Evolutionary conservation across 768 basidiomycete species (phyloP), one percentile per base, ranked within the genome.

Genomic region (Sporobolomyces pararoseus): DNA sequence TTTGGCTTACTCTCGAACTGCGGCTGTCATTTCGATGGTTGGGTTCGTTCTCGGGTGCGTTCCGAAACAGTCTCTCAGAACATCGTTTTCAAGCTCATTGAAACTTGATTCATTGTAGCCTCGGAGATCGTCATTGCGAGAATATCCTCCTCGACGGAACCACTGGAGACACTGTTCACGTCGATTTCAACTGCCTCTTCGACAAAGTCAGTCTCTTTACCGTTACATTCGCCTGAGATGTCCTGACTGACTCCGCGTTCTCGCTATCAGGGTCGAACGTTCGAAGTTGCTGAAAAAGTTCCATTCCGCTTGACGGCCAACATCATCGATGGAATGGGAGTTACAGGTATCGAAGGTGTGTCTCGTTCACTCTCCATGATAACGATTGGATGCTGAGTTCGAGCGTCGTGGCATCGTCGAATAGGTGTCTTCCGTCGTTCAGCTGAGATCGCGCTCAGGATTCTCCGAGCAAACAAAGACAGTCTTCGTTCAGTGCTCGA

Each of bases 11-110:
- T 87, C 85, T 6, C 84, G 95, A 50, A 96, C 95, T 0, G 85
- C 89, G 0, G 96, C 95, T 0, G 96, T 98, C 63, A 98, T 96
- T 88, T 96, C 90, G 1, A 98, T 99, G 90, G 90, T 98, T 27
- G 96, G 96, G 16, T 95, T 90, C 76, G 92, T 99, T 50, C 82
- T 98, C 17, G 95, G 95, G 92, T 95, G 72, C 63, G 87, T 78
- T 3, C 37, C 63, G 29, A n/a, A n/a, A n/a, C 49, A 12, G 31
- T 19, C 9, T 16, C 23, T 7, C 39, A 42, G 35, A 25, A 7
- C 25, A 4, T 17, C 34, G 27, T 29, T 53, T 21, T 9, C 32
- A 34, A 23, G 16, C 32, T n/a, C 23, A 34, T 14, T 44, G 47
- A n/a, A n/a, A n/a, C n/a, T n/a, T n/a, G n/a, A n/a, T 6, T 37